Conservation (phyloP, 176 grass and related monocot species). For the Aechmea fasciata region DNA sequence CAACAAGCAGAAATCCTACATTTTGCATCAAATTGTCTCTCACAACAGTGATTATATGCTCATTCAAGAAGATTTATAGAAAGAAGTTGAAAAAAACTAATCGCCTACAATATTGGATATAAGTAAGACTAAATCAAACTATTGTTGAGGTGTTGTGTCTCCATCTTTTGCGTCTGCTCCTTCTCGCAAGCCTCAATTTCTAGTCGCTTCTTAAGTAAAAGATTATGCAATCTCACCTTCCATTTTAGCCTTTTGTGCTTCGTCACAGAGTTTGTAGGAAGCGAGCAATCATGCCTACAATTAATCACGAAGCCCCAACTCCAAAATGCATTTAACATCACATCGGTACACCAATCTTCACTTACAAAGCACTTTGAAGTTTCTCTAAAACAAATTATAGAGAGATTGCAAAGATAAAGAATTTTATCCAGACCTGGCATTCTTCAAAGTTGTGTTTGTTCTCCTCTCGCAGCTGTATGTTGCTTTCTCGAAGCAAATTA, state of each 20-base stretch:
- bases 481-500: conserved; percentile 99
- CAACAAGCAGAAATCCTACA: no score
- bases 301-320: neutral
- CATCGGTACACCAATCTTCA: conserved; percentile 2
- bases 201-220: conserved; percentile 57
- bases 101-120: no score
- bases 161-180: conserved; percentile 45
- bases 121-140: no score
- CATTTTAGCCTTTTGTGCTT: conserved; percentile 68
- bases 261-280: conserved; percentile 68
- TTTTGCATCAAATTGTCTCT: no score
- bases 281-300: conserved; percentile 4
- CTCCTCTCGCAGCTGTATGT: conserved; percentile 96
- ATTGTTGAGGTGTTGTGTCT: conserved; percentile 62
- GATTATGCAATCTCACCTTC: conserved; percentile 61
- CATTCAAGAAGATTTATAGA: no score
- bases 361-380: neutral
- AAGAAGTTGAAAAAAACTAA: no score
- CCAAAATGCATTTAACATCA: conserved; percentile 1
- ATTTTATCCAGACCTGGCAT: conserved; percentile 51
- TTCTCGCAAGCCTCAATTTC: conserved; percentile 51
- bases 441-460: conserved; percentile 91
- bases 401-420: neutral
- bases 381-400: conserved; percentile 3
- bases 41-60: no score